Percentiles rank a stretch among this genome's conserved stretches.
Conservation (phyloP, 164 flowering plant genomes). For the Stephania japonica region DNA sequence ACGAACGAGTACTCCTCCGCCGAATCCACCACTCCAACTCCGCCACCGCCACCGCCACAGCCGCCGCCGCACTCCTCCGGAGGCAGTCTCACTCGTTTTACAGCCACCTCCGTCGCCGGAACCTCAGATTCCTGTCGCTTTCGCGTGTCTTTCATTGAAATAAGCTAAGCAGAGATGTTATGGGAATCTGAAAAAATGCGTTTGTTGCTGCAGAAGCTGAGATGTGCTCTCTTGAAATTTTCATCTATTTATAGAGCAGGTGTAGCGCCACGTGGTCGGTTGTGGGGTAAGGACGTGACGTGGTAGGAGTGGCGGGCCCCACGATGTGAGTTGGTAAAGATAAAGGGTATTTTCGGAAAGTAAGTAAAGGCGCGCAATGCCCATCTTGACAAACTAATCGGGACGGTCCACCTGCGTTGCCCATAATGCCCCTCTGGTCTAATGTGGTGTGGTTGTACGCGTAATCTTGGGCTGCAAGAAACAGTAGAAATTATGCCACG, state of each 20-base stretch:
- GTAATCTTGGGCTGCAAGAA: too few species aligned
- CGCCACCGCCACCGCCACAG: conserved; percentile 13
- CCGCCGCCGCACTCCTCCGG: conserved; percentile 1
- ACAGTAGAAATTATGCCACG: too few species aligned
- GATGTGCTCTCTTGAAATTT: too few species aligned
- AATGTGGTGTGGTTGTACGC: too few species aligned
- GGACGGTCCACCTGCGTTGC: too few species aligned
- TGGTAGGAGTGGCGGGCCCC: conserved; percentile 2
- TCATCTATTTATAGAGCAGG: neutral
- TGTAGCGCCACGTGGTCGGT: conserved; percentile 11
- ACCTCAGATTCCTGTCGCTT: conserved; percentile 6
- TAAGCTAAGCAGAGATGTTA: neutral
- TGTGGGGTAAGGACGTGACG: neutral
- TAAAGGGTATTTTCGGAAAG: too few species aligned
- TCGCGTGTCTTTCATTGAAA: conserved; percentile 3
- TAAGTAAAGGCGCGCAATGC: too few species aligned
- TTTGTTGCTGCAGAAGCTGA: too few species aligned
- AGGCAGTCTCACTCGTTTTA: neutral
- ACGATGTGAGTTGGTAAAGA: too few species aligned
- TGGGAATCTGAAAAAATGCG: neutral
- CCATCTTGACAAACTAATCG: too few species aligned
- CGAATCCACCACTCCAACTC: neutral
- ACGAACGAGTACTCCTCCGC: conserved; percentile 2
- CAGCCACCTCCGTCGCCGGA: conserved; percentile 1
- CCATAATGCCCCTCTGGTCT: too few species aligned